phyloP scores from a whole-genome alignment of 345 rosid genomes.

The Acer negundo region DNA sequence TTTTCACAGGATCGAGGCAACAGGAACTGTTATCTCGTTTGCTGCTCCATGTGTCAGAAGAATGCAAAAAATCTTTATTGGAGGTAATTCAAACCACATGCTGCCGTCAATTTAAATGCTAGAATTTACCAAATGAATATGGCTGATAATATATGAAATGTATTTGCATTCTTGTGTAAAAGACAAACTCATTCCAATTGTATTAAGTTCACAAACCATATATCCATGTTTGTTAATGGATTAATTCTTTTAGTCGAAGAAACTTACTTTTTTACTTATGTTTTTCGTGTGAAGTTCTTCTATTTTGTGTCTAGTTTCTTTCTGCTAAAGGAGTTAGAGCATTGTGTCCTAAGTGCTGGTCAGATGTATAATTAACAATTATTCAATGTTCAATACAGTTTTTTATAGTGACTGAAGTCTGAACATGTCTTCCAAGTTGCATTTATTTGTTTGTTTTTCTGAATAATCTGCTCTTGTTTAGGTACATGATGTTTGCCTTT shows the following conservation, averaged over 20 bases:
- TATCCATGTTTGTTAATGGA: not conserved
- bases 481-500: not conserved
- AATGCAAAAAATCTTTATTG: constrained; percentile 32
- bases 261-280: not conserved
- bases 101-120: not conserved
- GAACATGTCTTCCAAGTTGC: not conserved
- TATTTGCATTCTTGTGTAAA: not conserved
- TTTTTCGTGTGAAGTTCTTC: not conserved
- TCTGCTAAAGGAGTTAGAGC: too few relatives aligned
- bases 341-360: not conserved
- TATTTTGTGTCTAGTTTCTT: not conserved
- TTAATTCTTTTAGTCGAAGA: not conserved
- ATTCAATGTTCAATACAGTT: not conserved
- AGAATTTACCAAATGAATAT: not conserved
- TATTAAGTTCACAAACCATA: not conserved
- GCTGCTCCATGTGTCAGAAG: constrained; percentile 37
- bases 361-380: not conserved
- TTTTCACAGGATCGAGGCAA: constrained; percentile 57
- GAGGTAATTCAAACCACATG: constrained; percentile 39
- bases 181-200: not conserved
- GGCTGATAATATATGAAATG: not conserved
- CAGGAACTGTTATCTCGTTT: constrained; percentile 59
- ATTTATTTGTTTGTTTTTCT: not conserved
- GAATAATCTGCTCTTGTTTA: not conserved
- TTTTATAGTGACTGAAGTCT: not conserved